Conservation (phyloP, 805 yeast species). For the Starmerella bombicola region DNA sequence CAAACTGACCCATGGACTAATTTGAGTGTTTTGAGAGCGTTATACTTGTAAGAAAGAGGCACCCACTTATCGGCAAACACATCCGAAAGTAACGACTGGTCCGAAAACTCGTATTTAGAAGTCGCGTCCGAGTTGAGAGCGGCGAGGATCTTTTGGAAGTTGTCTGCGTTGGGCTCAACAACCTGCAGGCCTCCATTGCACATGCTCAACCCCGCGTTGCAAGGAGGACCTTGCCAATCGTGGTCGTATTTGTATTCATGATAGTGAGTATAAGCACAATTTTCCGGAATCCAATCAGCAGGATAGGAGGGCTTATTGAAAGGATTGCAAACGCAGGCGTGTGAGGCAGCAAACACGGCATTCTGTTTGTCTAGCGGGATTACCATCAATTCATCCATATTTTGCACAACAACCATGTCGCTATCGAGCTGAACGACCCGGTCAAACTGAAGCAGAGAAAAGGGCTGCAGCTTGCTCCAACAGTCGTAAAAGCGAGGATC, state of each 20-base stretch:
- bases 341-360: slow-evolving; percentile 42
- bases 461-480: slow-evolving; percentile 50
- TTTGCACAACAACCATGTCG: slow-evolving; percentile 45
- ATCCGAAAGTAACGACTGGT: slow-evolving; percentile 45
- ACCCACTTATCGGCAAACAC: slow-evolving; percentile 42
- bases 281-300: slow-evolving; percentile 37
- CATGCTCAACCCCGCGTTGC: slow-evolving; percentile 34
- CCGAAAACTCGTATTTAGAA: slow-evolving; percentile 41
- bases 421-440: slow-evolving; percentile 45
- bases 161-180: slow-evolving; percentile 33
- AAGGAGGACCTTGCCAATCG: slow-evolving; percentile 34
- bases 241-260: slow-evolving; percentile 17
- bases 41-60: slow-evolving; percentile 41
- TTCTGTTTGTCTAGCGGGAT: slow-evolving; percentile 30
- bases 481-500: slow-evolving; percentile 49
- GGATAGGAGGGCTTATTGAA: slow-evolving; percentile 42
- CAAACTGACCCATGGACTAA: slow-evolving; percentile 37
- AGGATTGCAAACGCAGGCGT: slow-evolving; percentile 55
- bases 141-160: slow-evolving; percentile 33
- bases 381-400: slow-evolving; percentile 50
- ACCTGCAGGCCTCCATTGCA: slow-evolving; percentile 52
- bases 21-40: slow-evolving; percentile 43
- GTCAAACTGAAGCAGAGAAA: slow-evolving; percentile 39
- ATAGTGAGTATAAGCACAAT: slow-evolving; percentile 41
- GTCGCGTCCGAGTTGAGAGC: slow-evolving; percentile 34